A percentile compares a stretch with the other conserved stretches of the same genome.
Conservation (phyloP, 768 basidiomycete species). For the Boletus rubropictus region DNA sequence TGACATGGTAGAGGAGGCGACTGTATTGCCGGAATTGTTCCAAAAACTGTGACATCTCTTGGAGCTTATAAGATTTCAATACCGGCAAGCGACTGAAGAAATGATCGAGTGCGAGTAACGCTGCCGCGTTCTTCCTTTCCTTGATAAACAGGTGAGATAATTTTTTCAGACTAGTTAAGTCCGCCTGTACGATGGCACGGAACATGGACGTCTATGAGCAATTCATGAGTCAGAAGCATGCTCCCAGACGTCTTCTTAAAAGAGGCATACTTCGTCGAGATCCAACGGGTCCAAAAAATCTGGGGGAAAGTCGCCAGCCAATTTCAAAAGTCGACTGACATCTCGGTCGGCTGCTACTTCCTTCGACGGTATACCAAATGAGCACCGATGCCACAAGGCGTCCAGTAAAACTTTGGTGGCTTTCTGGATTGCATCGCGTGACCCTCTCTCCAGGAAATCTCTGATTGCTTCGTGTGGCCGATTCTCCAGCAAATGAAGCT, state of each 20-base stretch:
- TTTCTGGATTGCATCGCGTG: conserved; percentile 24
- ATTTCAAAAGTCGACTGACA: conserved; percentile 21
- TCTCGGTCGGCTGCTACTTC: neutral
- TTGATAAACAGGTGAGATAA: conserved; percentile 30
- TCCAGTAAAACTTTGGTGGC: conserved; percentile 39
- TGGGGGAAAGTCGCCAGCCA: conserved; percentile 11
- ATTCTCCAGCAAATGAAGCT: conserved; percentile 45
- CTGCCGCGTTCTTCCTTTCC: neutral
- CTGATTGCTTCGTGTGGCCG: conserved; percentile 42
- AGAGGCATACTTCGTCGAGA: conserved; percentile 7
- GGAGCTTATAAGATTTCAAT: conserved; percentile 21
- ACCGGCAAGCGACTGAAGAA: conserved; percentile 1
- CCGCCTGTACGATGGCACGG: conserved; percentile 24
- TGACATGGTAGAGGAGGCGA: conserved; percentile 1
- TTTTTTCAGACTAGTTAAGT: conserved; percentile 24
- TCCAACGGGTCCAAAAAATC: conserved; percentile 4
- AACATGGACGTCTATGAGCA: conserved; percentile 28
- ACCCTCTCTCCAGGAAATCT: conserved; percentile 35
- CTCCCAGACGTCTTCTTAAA: neutral
- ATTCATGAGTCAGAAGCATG: neutral
- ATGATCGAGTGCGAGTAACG: conserved; percentile 8
- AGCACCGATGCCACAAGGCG: conserved; percentile 41
- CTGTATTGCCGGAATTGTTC: conserved; percentile 1
- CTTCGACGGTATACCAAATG: conserved; percentile 33
- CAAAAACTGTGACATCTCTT: conserved; percentile 6